Base-by-base conservation (phyloP, 2,329 filamentous ascomycete genomes). In the Ophiocordyceps camponoti-rufipedis region DNA sequence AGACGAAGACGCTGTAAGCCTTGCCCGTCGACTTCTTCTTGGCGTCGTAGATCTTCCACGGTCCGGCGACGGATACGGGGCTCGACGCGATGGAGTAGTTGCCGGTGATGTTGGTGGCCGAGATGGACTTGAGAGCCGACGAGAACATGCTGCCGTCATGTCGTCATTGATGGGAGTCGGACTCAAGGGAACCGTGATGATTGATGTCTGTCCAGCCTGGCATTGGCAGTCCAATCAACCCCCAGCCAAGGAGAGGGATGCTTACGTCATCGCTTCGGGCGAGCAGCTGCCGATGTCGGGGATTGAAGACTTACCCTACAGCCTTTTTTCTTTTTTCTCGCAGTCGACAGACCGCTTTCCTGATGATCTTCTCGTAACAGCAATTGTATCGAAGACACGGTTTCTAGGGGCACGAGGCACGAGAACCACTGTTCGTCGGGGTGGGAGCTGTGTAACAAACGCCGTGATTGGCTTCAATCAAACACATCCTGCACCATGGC, bases 31-130 rank as follows among this genome's bases (percentile, higher is more conserved):
- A 86, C 66, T 95, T 96, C 67, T 93, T 93, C 70, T 94, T 96
- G 48, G 85, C 88, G 66, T 95, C 88, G 71, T 89, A 89, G 56
- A 98, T 91, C 68, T 87, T 94, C 91, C 91, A 98, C 48, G 88
- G 85, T 16, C 91, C 91, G 14, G 88, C 85, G 45, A 78, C 78
- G 44, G 86, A 83, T n/a, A 78, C 81, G 11, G 83, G 75, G 48
- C 76, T 78, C 28, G 80, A 72, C 19, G 85, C 81, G 52, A 96
- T 71, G 53, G 82, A 78, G 65, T 98, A 98, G 66, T 94, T 93
- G 58, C 82, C 80, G 48, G 80, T 80, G 66, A 98, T 96, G 65
- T 95, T 94, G 49, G 84, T 72, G 54, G 75, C 89, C 52, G 80
- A 82, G 62, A 96, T 89, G 51, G 89, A 93, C 66, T 96, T 96